Conservation (phyloP, 306 rosid species). For the Benincasa hispida region DNA sequence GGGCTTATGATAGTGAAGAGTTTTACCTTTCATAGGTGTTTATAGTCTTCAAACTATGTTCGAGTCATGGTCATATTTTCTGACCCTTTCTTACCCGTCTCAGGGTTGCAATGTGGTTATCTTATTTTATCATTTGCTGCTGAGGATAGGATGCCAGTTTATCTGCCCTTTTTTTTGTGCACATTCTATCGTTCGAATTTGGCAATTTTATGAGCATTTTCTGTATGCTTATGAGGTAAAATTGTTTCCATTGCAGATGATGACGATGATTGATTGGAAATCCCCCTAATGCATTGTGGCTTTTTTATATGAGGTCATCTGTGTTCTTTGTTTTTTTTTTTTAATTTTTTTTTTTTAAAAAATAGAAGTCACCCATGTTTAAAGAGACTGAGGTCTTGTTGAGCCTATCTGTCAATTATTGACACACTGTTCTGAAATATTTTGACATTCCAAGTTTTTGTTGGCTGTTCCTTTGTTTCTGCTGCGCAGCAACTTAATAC, state of each 20-base stretch:
- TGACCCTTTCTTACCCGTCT: too few species aligned
- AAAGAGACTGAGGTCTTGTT: not conserved
- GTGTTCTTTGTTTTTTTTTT: not conserved
- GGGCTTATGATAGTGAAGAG: not conserved
- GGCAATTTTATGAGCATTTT: not conserved
- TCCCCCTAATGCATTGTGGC: not conserved
- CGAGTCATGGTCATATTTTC: not conserved
- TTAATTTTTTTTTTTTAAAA: not conserved
- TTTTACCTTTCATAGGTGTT: not conserved
- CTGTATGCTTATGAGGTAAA: not conserved
- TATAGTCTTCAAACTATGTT: not conserved
- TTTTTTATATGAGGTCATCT: not conserved
- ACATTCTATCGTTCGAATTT: not conserved
- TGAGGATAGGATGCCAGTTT: not conserved
- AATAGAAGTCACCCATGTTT: not conserved
- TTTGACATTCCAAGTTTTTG: not conserved
- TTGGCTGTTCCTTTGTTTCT: not conserved
- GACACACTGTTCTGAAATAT: not conserved
- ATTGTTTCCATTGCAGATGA: slow-evolving; percentile 1
- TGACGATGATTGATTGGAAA: slow-evolving; percentile 2
- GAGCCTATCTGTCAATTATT: not conserved
- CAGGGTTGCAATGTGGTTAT: not conserved
- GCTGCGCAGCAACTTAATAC: not conserved
- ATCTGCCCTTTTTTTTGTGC: not conserved
- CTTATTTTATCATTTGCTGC: not conserved